Conservation (phyloP, 208 protist genomes). For the Trypanosoma caninum region DNA sequence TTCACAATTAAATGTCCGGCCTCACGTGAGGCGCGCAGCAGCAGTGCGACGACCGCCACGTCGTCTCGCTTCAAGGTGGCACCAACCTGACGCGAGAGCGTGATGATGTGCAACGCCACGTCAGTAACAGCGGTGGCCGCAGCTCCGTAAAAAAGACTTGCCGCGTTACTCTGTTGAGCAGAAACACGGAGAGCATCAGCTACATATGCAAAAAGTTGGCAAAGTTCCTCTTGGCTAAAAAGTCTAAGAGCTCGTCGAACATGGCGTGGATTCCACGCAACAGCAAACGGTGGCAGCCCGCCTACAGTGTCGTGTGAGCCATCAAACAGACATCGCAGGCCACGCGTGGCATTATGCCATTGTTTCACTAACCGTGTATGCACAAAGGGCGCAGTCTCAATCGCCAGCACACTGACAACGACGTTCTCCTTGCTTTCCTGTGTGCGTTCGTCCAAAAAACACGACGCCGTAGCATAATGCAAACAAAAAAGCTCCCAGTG, state of each 20-base stretch:
- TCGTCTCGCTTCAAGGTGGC: constrained; percentile 34
- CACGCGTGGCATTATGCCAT: constrained; percentile 72
- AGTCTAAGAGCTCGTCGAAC: constrained; percentile 40
- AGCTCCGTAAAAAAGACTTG: constrained; percentile 26
- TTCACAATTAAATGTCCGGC: constrained; percentile 46
- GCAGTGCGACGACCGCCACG: constrained; percentile 34
- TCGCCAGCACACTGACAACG: constrained; percentile 44
- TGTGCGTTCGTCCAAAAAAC: background rate
- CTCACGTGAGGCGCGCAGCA: constrained; percentile 61
- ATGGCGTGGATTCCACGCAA: constrained; percentile 71
- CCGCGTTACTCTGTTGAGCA: background rate
- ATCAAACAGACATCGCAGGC: constrained; percentile 40
- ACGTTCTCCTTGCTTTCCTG: background rate
- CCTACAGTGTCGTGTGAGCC: background rate
- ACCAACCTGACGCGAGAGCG: constrained; percentile 60
- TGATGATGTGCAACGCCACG: constrained; percentile 59
- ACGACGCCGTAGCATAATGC: constrained; percentile 49
- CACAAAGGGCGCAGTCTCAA: constrained; percentile 55
- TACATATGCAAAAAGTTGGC: constrained; percentile 11
- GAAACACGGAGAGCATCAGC: constrained; percentile 6
- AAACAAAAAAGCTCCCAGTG: constrained; percentile 45
- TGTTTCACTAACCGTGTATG: constrained; percentile 79
- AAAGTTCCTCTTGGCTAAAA: constrained; percentile 9
- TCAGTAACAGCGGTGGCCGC: constrained; percentile 42
- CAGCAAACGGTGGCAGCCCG: constrained; percentile 22